Evolutionary conservation across 768 basidiomycete genomes (phyloP).

Genomic region (Kwoniella bestiolae): DNA sequence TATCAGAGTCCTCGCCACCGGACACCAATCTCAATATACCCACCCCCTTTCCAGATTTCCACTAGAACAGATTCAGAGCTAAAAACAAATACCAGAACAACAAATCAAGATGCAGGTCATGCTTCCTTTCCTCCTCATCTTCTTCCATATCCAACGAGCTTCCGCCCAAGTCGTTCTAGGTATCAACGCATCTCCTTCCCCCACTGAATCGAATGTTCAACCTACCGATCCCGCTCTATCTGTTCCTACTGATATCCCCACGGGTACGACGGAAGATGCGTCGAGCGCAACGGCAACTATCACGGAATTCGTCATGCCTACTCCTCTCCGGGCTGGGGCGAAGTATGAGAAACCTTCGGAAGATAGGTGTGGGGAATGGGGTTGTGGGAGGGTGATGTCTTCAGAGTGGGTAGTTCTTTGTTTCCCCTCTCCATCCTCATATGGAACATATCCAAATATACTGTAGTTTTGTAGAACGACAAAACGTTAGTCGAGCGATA

Average conservation of each 20-base stretch:
- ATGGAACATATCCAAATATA: no score
- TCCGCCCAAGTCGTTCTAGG: not conserved
- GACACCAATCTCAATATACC: no score
- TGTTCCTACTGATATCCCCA: not conserved
- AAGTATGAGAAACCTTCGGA: slow-evolving; percentile 18
- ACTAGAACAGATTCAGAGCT: no score
- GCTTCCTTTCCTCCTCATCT: not conserved
- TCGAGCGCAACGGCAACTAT: slow-evolving; percentile 9
- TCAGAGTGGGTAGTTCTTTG: slow-evolving; percentile 21
- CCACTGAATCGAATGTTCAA: not conserved
- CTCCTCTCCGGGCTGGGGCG: slow-evolving; percentile 14
- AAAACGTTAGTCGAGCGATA: no score
- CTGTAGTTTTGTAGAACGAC: no score
- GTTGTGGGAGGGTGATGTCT: slow-evolving; percentile 36
- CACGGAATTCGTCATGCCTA: slow-evolving; percentile 26
- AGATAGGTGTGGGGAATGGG: slow-evolving; percentile 38
- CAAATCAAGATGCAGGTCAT: slow-evolving; percentile 1
- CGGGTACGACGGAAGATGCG: not conserved
- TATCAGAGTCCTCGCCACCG: no score
- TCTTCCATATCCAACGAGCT: not conserved
- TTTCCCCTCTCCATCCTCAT: no score
- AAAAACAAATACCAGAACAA: no score
- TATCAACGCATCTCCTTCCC: not conserved
- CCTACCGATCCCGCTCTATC: not conserved
- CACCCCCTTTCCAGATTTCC: no score